Base-by-base conservation (phyloP, 495 filamentous ascomycete species). In the Mytilinidion resinicola region DNA sequence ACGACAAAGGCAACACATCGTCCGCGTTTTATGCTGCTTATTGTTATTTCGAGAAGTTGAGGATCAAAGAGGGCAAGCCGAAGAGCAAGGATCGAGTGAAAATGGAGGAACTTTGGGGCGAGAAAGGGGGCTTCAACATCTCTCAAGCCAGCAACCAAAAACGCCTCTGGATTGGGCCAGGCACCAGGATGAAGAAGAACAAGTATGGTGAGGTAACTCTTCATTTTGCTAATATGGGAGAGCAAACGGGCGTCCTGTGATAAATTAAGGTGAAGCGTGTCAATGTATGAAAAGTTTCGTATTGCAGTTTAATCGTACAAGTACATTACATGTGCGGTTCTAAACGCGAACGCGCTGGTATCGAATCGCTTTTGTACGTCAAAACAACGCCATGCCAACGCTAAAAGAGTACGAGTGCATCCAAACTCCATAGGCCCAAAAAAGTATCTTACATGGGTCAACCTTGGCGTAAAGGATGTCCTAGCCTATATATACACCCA, bases 41-140 rank as follows among this genome's bases (percentile, higher is more conserved):
- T 64, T 73, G 77, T 19, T 81, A 70, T 71, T 84, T 85, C 53
- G 82, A 85, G 71, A 87, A 85, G 74, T 49, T 82, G 55, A 69
- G 81, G 36, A 68, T 84, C 36, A 72, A 73, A 43, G 72, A 81
- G 62, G 73, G 73, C 12, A 82, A 81, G 73, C 70, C 76, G 15
- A 85, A 83, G 74, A 75, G 64, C 7, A 74, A 76, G 56, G 71
- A 76, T 44, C 66, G 82, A 12, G 37, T 72, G 62, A 75, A 75
- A 5, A 83, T 82, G 77, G 82, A 85, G 67, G 37, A 71, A 19
- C 60, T 74, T 30, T 82, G 70, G 69, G 53, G 51, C 0, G 4
- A 35, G 11, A 30, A 55, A 11, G 67, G 67, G 3, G 60, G 60
- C 25, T 30, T 30, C 25, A 6, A 30, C 25, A 30, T 30, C 25